phyloP scores from a whole-genome alignment of 2,329 filamentous ascomycete genomes.

The Penicillium palitans region DNA sequence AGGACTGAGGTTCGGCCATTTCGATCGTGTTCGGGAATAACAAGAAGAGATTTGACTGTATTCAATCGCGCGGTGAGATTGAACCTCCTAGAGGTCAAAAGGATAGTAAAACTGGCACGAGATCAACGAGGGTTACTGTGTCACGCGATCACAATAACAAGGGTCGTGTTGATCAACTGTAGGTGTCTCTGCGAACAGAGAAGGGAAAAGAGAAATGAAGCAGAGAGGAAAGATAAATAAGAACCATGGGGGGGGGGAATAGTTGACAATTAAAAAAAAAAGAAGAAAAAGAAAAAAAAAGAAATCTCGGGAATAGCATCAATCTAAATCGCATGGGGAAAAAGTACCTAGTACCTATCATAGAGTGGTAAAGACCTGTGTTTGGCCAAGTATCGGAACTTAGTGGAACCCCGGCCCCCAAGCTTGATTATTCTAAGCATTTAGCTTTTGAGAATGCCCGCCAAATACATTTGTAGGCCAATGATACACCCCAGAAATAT shows the following conservation, averaged over 20 bases:
- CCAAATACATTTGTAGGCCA: not conserved
- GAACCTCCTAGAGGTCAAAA: not conserved
- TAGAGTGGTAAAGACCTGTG: not conserved
- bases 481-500: not conserved
- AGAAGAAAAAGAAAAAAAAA: not conserved
- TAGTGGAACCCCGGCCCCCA: not conserved
- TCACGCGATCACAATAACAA: conserved; percentile 7
- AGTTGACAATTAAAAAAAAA: not conserved
- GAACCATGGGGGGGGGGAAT: not conserved
- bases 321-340: not conserved
- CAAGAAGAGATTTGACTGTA: not conserved
- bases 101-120: not conserved
- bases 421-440: conserved; percentile 7
- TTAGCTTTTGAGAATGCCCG: not conserved
- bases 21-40: conserved; percentile 7
- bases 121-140: conserved; percentile 2
- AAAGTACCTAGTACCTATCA: conserved; percentile 2
- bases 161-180: not conserved
- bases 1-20: conserved; percentile 13
- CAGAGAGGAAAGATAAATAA: not conserved
- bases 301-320: not conserved
- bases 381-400: not conserved
- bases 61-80: not conserved
- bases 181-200: not conserved
- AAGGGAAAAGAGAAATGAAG: not conserved